Conservation (phyloP, 2,329 filamentous ascomycete species). For the Apiospora saccharicola region DNA sequence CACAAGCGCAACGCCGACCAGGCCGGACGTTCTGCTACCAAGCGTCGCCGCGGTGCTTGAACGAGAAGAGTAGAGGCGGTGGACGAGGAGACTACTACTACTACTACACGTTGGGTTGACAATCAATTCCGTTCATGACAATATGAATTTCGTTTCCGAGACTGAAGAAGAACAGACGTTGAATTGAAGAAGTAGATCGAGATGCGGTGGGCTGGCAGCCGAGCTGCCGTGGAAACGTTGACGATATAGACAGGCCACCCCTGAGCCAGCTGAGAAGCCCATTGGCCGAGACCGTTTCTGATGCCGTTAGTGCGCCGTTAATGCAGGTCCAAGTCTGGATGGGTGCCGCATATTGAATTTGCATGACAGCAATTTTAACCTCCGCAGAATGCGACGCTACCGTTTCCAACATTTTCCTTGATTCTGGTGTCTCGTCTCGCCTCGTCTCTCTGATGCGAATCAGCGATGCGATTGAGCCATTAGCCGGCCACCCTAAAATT, state of each 20-base stretch:
- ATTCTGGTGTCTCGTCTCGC: not conserved
- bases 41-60: not conserved
- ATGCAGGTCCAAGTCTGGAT: conserved; percentile 13
- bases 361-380: conserved; percentile 19
- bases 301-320: conserved; percentile 13
- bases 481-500: not conserved
- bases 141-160: not conserved
- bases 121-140: not conserved
- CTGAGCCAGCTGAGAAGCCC: not conserved
- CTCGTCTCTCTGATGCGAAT: not conserved
- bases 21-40: not conserved
- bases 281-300: not conserved
- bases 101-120: too few species aligned
- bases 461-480: not conserved
- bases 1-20: not conserved
- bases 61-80: not conserved
- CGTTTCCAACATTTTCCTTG: conserved; percentile 24
- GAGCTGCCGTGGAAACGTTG: conserved; percentile 6
- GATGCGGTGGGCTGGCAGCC: conserved; percentile 4
- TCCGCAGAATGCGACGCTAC: conserved; percentile 7
- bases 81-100: too few species aligned
- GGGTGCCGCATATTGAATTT: not conserved
- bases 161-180: not conserved
- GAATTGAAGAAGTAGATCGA: not conserved
- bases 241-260: conserved; percentile 5